Conservation (phyloP, 2,329 filamentous ascomycete species). For the Pseudogymnoascus sp. region DNA sequence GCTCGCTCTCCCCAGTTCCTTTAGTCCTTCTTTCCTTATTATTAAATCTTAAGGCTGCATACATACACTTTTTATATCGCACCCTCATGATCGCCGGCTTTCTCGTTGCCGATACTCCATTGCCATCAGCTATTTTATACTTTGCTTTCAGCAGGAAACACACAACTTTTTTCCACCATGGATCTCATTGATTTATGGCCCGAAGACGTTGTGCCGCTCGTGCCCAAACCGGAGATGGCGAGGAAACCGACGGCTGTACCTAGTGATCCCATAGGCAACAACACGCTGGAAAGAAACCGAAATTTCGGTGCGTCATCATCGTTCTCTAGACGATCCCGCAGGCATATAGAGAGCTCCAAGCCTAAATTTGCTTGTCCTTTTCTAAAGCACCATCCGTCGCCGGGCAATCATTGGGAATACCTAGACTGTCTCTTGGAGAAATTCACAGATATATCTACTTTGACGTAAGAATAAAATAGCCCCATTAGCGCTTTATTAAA, state of each 20-base stretch:
- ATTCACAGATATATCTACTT: constrained; percentile 13
- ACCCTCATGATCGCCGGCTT: neutral
- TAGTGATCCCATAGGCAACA: neutral
- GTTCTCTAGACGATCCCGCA: neutral
- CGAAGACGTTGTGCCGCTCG: neutral
- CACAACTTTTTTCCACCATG: neutral
- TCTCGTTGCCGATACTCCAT: neutral
- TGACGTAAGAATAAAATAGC: constrained; percentile 16
- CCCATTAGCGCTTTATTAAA: neutral
- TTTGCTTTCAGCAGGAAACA: neutral
- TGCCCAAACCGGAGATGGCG: neutral
- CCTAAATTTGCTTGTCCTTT: constrained; percentile 18
- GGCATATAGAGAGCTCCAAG: neutral
- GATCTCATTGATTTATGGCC: neutral
- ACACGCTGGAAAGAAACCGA: too few relatives aligned
- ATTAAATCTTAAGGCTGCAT: too few relatives aligned
- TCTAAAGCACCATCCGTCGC: too few relatives aligned
- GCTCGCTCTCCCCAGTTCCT: neutral
- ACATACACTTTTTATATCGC: neutral
- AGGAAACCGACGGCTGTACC: neutral
- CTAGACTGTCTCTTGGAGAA: too few relatives aligned
- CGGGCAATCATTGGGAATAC: too few relatives aligned
- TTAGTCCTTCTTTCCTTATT: neutral
- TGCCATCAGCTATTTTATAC: neutral
- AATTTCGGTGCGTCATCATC: neutral